phyloP scores from a whole-genome alignment of 495 filamentous ascomycete genomes.

The Cladorrhinum samala region DNA sequence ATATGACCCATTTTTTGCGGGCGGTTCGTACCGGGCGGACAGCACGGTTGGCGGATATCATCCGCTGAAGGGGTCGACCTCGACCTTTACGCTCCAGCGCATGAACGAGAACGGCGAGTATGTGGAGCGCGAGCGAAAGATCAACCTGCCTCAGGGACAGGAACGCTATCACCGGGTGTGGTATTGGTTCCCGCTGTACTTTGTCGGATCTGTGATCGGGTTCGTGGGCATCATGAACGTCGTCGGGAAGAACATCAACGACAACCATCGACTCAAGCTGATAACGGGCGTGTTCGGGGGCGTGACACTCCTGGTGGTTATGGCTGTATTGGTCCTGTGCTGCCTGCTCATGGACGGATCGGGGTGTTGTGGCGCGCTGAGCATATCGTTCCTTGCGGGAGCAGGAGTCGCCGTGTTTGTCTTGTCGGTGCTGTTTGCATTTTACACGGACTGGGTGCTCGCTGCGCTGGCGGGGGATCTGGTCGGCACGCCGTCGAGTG shows the following conservation, averaged over 20 bases:
- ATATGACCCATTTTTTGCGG: not conserved
- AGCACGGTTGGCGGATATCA: not conserved
- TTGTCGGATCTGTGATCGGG: conserved; percentile 13
- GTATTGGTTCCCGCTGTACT: conserved; percentile 11
- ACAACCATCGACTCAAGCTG: conserved; percentile 10
- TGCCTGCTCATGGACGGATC: conserved; percentile 2
- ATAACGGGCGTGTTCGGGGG: conserved; percentile 20
- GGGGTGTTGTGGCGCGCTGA: not conserved
- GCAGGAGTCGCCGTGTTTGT: conserved; percentile 8
- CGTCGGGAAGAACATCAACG: conserved; percentile 8
- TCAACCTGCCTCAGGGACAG: not conserved
- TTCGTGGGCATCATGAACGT: conserved; percentile 19
- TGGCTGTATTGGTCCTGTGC: conserved; percentile 5
- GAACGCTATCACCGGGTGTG: conserved; percentile 6
- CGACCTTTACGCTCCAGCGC: not conserved
- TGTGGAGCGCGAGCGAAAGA: not conserved
- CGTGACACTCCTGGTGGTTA: conserved; percentile 7
- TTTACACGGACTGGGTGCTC: conserved; percentile 30
- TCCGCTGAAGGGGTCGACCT: not conserved
- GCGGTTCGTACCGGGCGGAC: not conserved
- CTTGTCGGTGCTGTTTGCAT: conserved; percentile 19
- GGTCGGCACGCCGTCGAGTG: conserved; percentile 19
- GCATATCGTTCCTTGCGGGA: not conserved
- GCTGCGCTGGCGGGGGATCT: conserved; percentile 23
- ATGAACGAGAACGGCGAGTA: not conserved